Conservation (phyloP, 306 rosid genomes). For the Quercus engelmannii region DNA sequence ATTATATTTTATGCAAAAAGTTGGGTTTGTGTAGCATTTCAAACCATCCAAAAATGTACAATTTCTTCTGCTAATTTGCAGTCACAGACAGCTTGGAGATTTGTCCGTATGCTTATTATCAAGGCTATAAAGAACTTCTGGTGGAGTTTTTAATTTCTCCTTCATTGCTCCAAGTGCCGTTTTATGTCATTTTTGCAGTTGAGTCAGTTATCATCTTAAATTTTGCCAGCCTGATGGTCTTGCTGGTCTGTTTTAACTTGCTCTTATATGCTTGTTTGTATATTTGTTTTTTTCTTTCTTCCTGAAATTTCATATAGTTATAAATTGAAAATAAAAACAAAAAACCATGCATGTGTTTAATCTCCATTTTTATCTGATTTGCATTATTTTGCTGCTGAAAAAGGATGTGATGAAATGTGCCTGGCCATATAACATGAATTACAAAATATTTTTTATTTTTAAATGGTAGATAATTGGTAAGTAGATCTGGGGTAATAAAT, state of each 20-base stretch:
- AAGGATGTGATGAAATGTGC: background rate
- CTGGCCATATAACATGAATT: background rate
- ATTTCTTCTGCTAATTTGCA: background rate
- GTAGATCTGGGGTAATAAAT: conserved; percentile 18
- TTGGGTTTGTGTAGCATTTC: too few species aligned
- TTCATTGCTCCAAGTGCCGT: background rate
- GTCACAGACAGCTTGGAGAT: background rate
- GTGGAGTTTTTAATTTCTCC: background rate
- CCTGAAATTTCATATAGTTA: background rate
- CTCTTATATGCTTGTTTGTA: background rate
- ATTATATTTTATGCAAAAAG: background rate
- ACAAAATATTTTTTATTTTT: background rate
- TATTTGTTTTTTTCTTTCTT: background rate
- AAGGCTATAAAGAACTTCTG: background rate
- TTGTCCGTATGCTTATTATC: background rate
- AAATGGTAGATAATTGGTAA: conserved; percentile 11
- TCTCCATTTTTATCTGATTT: background rate
- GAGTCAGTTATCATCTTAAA: background rate
- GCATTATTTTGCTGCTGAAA: background rate
- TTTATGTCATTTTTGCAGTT: background rate
- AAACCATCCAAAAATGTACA: background rate
- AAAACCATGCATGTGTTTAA: background rate
- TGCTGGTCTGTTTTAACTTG: background rate
- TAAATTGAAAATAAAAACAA: background rate
- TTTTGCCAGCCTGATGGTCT: background rate